A percentile compares a stretch with the other conserved stretches of the same genome.
Conservation (phyloP, 208 protist genomes). For the Wallacemonas rigidus region DNA sequence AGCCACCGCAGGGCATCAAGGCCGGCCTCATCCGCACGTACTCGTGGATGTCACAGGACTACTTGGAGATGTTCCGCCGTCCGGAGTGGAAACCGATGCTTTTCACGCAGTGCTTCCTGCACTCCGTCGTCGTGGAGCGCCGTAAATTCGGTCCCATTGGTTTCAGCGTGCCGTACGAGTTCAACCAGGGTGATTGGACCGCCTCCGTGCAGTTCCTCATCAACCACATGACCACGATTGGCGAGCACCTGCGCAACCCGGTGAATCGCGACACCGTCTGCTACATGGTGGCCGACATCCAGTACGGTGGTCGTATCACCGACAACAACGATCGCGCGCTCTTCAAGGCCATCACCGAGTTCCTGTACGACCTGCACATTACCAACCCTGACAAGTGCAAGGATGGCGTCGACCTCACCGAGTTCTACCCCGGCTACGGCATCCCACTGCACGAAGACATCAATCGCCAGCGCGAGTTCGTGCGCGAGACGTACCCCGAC, state of each 20-base stretch:
- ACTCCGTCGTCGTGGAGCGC: constrained; percentile 97
- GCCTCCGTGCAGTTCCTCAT: constrained; percentile 97
- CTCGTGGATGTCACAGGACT: constrained; percentile 96
- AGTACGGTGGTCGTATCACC: constrained; percentile 99
- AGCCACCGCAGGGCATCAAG: constrained; percentile 97
- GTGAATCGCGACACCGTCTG: constrained; percentile 94
- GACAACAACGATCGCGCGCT: constrained; percentile 98
- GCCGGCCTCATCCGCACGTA: constrained; percentile 96
- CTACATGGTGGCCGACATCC: constrained; percentile 99
- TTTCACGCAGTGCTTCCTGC: constrained; percentile 97
- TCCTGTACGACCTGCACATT: constrained; percentile 91
- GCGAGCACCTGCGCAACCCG: constrained; percentile 92
- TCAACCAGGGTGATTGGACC: constrained; percentile 97
- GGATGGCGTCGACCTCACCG: constrained; percentile 80
- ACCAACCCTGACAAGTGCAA: constrained; percentile 89
- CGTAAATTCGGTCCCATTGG: constrained; percentile 99
- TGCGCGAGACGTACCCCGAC: constrained; percentile 94
- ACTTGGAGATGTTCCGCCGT: constrained; percentile 95
- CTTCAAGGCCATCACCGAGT: constrained; percentile 97
- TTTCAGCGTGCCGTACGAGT: constrained; percentile 99
- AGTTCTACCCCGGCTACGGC: constrained; percentile 85
- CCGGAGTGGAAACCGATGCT: constrained; percentile 96
- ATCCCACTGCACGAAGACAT: constrained; percentile 94
- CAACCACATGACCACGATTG: constrained; percentile 97
- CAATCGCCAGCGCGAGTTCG: constrained; percentile 92